phyloP scores from a whole-genome alignment of 2,329 filamentous ascomycete genomes.

The Eutypa lata region DNA sequence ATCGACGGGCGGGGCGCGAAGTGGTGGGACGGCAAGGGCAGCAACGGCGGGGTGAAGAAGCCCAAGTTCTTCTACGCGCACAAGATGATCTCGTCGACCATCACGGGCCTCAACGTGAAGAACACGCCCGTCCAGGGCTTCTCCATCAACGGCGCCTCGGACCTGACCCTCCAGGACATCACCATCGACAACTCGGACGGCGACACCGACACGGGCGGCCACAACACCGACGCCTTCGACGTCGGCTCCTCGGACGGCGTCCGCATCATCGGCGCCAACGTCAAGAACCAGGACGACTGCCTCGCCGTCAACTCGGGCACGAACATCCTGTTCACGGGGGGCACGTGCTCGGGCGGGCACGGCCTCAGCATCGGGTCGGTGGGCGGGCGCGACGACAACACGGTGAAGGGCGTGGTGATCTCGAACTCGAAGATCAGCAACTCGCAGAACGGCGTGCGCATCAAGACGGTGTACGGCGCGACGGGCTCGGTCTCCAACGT shows the following conservation, averaged over 20 bases:
- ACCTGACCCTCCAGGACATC: conserved; percentile 45
- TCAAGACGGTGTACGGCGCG: conserved; percentile 53
- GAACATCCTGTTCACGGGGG: conserved; percentile 37
- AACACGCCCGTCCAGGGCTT: conserved; percentile 55
- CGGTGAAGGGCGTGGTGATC: conserved; percentile 51
- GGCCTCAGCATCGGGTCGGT: conserved; percentile 59
- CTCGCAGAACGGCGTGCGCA: conserved; percentile 54
- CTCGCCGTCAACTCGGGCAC: conserved; percentile 56
- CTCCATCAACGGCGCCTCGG: conserved; percentile 39
- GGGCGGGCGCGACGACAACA: conserved; percentile 53
- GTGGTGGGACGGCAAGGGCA: conserved; percentile 62
- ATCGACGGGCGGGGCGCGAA: conserved; percentile 54
- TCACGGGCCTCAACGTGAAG: conserved; percentile 47
- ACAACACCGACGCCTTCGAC: conserved; percentile 57
- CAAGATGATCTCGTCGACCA: conserved; percentile 45
- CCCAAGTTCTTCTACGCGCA: conserved; percentile 61
- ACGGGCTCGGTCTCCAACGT: conserved; percentile 44
- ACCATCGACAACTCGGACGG: conserved; percentile 58
- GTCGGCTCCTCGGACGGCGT: conserved; percentile 43
- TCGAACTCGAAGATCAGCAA: conserved; percentile 43
- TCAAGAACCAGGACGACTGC: conserved; percentile 60
- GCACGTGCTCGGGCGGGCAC: conserved; percentile 50
- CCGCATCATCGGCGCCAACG: conserved; percentile 46
- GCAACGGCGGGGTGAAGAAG: conserved; percentile 60
- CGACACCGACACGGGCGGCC: conserved; percentile 35